Percentiles rank a stretch among this genome's conserved stretches.
Evolutionary conservation across 2,329 filamentous ascomycete species (phyloP).

Genomic region (Diaporthe ilicicola): DNA sequence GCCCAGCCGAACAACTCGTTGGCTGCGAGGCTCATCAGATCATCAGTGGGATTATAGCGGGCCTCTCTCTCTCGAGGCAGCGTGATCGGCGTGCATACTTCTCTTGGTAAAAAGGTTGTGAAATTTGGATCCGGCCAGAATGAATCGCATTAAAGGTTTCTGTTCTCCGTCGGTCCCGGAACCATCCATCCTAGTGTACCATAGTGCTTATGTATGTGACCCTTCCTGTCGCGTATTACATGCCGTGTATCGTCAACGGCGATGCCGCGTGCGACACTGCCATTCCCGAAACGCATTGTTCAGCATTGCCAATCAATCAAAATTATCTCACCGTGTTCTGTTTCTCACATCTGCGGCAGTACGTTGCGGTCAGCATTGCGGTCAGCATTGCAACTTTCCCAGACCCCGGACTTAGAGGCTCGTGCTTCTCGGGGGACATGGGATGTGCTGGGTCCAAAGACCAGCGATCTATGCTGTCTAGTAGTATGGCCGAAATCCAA

Average conservation of each 20-base stretch:
- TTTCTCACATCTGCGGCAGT: background rate
- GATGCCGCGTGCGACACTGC: conserved; percentile 4
- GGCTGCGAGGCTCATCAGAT: background rate
- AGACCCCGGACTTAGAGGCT: background rate
- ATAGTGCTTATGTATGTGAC: conserved; percentile 21
- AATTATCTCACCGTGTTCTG: background rate
- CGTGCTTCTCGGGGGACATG: background rate
- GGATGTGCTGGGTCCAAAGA: background rate
- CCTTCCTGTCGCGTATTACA: conserved; percentile 1
- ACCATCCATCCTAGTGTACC: background rate
- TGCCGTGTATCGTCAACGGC: conserved; percentile 19
- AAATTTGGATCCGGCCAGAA: background rate
- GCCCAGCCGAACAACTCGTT: background rate
- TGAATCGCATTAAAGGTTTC: background rate
- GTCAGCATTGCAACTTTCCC: background rate
- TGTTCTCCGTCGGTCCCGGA: conserved; percentile 9
- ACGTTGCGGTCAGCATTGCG: background rate
- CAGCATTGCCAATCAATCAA: background rate
- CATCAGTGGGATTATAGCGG: background rate
- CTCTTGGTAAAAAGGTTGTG: background rate
- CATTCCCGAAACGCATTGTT: background rate
- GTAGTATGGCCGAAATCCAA: background rate
- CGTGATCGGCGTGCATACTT: background rate
- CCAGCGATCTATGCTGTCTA: background rate
- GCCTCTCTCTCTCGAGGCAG: background rate